Conservation (phyloP, 1,139 yeast genomes). For the Suhomyces chickasaworum region DNA sequence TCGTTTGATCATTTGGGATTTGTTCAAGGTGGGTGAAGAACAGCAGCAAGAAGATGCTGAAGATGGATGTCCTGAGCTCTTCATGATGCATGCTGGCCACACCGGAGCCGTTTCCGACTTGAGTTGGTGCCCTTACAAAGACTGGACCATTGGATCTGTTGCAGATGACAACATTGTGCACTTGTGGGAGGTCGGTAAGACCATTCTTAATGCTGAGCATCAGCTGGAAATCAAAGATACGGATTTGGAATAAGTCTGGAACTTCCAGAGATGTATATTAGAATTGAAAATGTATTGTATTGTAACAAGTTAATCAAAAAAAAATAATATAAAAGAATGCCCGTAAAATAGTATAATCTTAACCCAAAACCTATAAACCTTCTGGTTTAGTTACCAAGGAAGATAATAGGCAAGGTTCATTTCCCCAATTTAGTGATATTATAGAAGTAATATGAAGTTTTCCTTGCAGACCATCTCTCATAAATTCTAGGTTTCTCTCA, state of each 20-base stretch:
- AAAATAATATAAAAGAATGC: no score
- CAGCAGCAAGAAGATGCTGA: constrained; percentile 78
- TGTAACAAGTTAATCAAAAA: not conserved
- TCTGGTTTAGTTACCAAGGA: no score
- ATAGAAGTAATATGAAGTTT: no score
- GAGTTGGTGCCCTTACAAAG: constrained; percentile 66
- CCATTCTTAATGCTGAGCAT: constrained; percentile 45
- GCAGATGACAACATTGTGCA: constrained; percentile 81
- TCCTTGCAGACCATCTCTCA: no score
- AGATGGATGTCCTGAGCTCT: constrained; percentile 78
- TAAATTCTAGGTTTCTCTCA: no score
- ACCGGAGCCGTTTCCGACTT: constrained; percentile 75
- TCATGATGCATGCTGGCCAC: constrained; percentile 89
- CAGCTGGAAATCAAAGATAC: constrained; percentile 22
- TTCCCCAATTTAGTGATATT: no score
- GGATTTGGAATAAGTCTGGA: constrained; percentile 25
- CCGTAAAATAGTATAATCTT: no score
- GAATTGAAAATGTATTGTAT: not conserved
- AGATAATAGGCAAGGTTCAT: no score
- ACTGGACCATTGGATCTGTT: constrained; percentile 73
- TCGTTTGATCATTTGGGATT: constrained; percentile 73
- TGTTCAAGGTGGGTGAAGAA: constrained; percentile 72
- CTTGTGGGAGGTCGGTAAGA: constrained; percentile 67
- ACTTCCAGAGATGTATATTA: constrained; percentile 1
- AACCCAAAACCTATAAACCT: no score